Percentiles rank a stretch among this genome's conserved stretches.
phyloP scores from a whole-genome alignment of 2,329 filamentous ascomycete species.

The Aulographum hederae region DNA sequence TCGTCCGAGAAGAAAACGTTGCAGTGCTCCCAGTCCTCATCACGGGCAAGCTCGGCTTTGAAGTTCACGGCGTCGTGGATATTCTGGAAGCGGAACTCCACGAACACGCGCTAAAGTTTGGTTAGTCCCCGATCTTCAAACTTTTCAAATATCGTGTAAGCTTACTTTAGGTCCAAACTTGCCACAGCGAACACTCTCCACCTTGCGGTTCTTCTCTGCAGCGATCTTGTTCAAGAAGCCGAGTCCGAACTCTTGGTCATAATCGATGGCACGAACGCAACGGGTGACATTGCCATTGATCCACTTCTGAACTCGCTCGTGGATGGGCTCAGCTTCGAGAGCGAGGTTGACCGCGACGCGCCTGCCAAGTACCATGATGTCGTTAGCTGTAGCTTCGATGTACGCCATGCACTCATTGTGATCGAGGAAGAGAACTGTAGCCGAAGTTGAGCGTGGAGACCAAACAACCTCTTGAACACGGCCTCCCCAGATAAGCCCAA shows the following conservation, averaged over 20 bases:
- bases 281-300: constrained; percentile 23
- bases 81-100: constrained; percentile 29
- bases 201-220: constrained; percentile 15
- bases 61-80: constrained; percentile 28
- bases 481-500: constrained; percentile 18
- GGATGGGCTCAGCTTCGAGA: constrained; percentile 10
- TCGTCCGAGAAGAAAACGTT: constrained; percentile 23
- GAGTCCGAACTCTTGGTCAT: constrained; percentile 21
- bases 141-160: background rate
- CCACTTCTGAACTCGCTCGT: constrained; percentile 21
- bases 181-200: constrained; percentile 26
- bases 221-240: constrained; percentile 19
- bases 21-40: constrained; percentile 28
- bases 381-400: constrained; percentile 15
- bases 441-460: constrained; percentile 9
- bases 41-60: constrained; percentile 18
- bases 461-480: constrained; percentile 14
- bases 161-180: constrained; percentile 8
- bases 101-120: constrained; percentile 19
- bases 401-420: constrained; percentile 15
- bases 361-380: constrained; percentile 9
- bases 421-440: constrained; percentile 15
- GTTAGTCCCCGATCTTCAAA: constrained; percentile 1
- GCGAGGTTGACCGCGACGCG: constrained; percentile 13
- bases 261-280: constrained; percentile 25